Evolutionary conservation across 1,284 basidiomycete species (phyloP).

Genomic region (Moesziomyces sp.): DNA sequence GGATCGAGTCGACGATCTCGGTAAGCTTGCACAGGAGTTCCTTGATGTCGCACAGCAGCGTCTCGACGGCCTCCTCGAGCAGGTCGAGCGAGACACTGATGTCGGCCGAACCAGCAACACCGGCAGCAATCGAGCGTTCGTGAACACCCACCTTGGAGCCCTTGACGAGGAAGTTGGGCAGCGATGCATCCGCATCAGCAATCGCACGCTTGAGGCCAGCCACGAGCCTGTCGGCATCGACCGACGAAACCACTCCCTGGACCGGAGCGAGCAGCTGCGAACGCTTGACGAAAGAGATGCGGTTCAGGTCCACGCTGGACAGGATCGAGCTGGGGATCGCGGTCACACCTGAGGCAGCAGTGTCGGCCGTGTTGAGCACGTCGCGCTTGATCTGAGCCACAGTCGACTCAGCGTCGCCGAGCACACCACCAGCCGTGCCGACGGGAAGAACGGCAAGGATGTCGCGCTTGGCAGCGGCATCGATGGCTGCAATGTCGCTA

Average conservation of each 20-base stretch:
- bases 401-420: not conserved
- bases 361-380: not conserved
- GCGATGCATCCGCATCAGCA: not conserved
- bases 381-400: conserved; percentile 1
- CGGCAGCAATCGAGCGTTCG: not conserved
- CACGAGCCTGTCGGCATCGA: conserved; percentile 5
- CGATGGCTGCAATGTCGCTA: conserved; percentile 3
- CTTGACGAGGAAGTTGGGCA: not conserved
- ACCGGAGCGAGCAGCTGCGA: conserved; percentile 13
- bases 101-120: not conserved
- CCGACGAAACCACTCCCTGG: conserved; percentile 1
- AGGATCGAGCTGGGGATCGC: not conserved
- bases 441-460: not conserved
- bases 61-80: not conserved
- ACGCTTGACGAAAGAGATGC: conserved; percentile 4
- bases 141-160: conserved; percentile 1
- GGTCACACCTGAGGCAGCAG: not conserved
- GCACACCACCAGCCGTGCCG: not conserved
- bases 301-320: conserved; percentile 9
- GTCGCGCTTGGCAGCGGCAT: conserved; percentile 13
- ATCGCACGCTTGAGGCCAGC: conserved; percentile 12
- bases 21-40: conserved; percentile 11
- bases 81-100: conserved; percentile 17
- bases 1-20: conserved; percentile 12
- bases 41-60: conserved; percentile 2